Evolutionary conservation across 2,329 filamentous ascomycete species (phyloP), one percentile per base, ranked within the genome.

Genomic region (Hypoxylon sp.): DNA sequence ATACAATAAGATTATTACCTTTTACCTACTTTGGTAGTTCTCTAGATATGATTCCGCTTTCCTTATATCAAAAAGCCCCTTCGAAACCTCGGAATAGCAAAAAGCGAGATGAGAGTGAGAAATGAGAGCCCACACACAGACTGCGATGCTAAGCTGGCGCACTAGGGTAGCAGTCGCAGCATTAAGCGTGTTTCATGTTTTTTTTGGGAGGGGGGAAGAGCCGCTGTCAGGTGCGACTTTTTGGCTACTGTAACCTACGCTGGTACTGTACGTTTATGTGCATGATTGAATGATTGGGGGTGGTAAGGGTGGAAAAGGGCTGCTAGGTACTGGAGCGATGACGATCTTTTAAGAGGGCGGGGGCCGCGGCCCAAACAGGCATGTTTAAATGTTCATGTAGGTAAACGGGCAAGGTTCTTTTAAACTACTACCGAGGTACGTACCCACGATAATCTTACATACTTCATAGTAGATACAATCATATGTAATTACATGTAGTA

Each of bases 111-210:
- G n/a, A 30, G 43, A 38, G 43, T n/a, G 17, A 53, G 28, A 38
- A 50, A 46, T 30, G 23, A 13, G 48, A 56, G 30, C 38, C 34
- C 14, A 34, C 43, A 3, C 21, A 49, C 49, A 51, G 50, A 46
- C 19, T 28, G n/a, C 21, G 14, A 2, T 7, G 49, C 59, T 65
- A 63, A 52, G 56, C 50, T 30, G 60, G 63, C 50, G 53, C 57
- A 65, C 65, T 65, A 71, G 70, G 60, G 73, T 71, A 68, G 72
- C 64, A n/a, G 67, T 72, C 63, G 73, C 69, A 72, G 63, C 61
- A 59, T 62, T 70, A 72, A 73, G 73, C 72, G 74, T 74, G 74
- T 76, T 76, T 76, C 74, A 76, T 69, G 70, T 75, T 74, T 63
- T 75, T 74, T 63, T 57, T 32, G 46, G 43, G 36, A 48, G 56